phyloP scores from a whole-genome alignment of 2,329 filamentous ascomycete species.

The Falciphora oryzae region DNA sequence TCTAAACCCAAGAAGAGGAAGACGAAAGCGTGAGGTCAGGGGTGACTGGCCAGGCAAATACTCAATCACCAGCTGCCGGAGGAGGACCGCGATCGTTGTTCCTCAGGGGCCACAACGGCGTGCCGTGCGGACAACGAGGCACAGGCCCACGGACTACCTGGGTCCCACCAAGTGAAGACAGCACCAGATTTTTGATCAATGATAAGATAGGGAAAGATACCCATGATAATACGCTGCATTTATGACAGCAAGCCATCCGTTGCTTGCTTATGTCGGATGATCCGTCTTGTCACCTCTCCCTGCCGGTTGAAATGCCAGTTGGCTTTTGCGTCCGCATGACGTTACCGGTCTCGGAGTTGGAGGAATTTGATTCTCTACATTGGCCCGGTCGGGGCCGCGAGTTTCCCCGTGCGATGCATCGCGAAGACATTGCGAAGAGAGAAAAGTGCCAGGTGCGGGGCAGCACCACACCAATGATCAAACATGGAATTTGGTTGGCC shows the following conservation, averaged over 20 bases:
- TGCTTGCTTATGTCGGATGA: too few relatives aligned
- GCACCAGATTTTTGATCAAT: neutral
- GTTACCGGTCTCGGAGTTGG: too few relatives aligned
- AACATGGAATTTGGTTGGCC: neutral
- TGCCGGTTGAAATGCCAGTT: too few relatives aligned
- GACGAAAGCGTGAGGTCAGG: conserved; percentile 23
- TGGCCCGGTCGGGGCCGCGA: too few relatives aligned
- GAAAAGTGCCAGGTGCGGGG: neutral
- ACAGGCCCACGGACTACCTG: too few relatives aligned
- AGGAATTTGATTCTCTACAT: too few relatives aligned
- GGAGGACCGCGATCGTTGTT: neutral
- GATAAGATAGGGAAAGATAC: neutral
- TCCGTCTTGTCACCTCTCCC: too few relatives aligned
- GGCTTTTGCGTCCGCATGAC: too few relatives aligned
- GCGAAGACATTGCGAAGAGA: neutral
- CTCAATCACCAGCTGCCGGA: neutral
- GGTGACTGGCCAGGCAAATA: neutral
- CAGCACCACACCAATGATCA: neutral
- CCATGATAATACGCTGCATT: neutral
- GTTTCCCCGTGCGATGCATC: neutral
- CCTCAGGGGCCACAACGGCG: neutral
- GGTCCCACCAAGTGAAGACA: neutral
- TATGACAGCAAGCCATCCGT: too few relatives aligned
- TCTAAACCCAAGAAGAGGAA: conserved; percentile 62
- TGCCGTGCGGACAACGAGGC: too few relatives aligned